Conservation (phyloP, 1,284 basidiomycete species). For the Pseudomicrostroma phylloplanum region DNA sequence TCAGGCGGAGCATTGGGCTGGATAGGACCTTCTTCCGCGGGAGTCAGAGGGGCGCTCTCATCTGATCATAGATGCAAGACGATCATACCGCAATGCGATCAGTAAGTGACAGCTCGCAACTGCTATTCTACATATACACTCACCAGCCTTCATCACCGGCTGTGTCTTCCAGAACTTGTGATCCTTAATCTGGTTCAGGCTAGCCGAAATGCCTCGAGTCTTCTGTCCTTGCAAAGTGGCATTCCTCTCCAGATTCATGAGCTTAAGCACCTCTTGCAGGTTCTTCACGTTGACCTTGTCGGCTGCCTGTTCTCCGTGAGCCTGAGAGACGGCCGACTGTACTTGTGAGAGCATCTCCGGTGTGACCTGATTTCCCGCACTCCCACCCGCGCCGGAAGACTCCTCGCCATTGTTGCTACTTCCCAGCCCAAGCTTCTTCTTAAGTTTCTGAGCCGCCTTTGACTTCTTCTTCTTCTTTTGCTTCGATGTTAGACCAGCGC, state of each 20-base stretch:
- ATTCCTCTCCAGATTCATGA: constrained; percentile 38
- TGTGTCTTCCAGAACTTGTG: constrained; percentile 51
- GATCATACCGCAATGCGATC: constrained; percentile 56
- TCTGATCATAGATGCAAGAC: constrained; percentile 2
- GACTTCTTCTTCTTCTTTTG: constrained; percentile 40
- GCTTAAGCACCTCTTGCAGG: constrained; percentile 35
- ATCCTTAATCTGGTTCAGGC: constrained; percentile 33
- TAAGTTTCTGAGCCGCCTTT: constrained; percentile 35
- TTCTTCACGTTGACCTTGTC: constrained; percentile 27
- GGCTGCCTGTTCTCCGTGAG: constrained; percentile 33
- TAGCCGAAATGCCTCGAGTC: constrained; percentile 15
- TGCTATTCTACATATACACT: constrained; percentile 15
- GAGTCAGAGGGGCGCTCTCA: constrained; percentile 9
- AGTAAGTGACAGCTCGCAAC: constrained; percentile 16
- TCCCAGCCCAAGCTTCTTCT: constrained; percentile 33
- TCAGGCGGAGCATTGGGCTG: constrained; percentile 71
- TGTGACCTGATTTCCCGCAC: constrained; percentile 18
- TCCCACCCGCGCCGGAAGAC: background rate
- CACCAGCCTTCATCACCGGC: constrained; percentile 81
- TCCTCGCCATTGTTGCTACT: background rate
- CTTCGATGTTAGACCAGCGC: constrained; percentile 19
- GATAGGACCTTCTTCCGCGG: constrained; percentile 69
- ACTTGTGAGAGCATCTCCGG: constrained; percentile 33
- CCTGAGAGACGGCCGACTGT: constrained; percentile 22
- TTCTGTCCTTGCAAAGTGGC: constrained; percentile 35